Conservation (phyloP, 768 basidiomycete genomes). For the Nidularia sp. region DNA sequence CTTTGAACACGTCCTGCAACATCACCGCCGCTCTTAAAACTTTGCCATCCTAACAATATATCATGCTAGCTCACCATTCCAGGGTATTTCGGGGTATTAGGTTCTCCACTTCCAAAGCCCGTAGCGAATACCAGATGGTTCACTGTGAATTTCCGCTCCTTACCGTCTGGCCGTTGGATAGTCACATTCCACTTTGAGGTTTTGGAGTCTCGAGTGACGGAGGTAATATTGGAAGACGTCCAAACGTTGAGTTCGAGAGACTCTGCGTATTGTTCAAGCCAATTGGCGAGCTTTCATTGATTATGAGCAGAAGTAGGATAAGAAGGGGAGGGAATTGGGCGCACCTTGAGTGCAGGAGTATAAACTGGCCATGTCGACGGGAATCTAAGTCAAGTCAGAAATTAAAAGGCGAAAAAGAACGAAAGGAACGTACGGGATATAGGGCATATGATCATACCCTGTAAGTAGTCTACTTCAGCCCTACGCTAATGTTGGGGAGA, state of each 20-base stretch:
- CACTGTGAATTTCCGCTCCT: constrained; percentile 28
- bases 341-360: constrained; percentile 45
- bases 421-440: constrained; percentile 26
- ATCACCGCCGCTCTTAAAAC: background rate
- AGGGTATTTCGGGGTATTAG: constrained; percentile 39
- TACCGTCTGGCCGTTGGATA: constrained; percentile 26
- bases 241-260: constrained; percentile 61
- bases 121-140: constrained; percentile 54
- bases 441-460: constrained; percentile 56
- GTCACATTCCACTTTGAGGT: background rate
- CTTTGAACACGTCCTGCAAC: constrained; percentile 17
- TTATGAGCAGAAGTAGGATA: background rate
- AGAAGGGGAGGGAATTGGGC: background rate
- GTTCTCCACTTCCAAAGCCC: constrained; percentile 43
- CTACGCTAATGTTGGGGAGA: background rate
- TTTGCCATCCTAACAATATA: background rate
- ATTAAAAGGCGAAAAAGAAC: too few relatives aligned
- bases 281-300: constrained; percentile 44
- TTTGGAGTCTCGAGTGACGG: background rate
- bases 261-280: constrained; percentile 61
- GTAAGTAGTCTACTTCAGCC: background rate
- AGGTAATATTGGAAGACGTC: constrained; percentile 37
- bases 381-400: constrained; percentile 16
- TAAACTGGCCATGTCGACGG: constrained; percentile 54
- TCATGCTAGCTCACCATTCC: constrained; percentile 25